These are phyloP conservation scores for Penicillium maclennaniae DNA, from an alignment of 495 filamentous ascomycete species.

Conservation along the genomic window DNA sequence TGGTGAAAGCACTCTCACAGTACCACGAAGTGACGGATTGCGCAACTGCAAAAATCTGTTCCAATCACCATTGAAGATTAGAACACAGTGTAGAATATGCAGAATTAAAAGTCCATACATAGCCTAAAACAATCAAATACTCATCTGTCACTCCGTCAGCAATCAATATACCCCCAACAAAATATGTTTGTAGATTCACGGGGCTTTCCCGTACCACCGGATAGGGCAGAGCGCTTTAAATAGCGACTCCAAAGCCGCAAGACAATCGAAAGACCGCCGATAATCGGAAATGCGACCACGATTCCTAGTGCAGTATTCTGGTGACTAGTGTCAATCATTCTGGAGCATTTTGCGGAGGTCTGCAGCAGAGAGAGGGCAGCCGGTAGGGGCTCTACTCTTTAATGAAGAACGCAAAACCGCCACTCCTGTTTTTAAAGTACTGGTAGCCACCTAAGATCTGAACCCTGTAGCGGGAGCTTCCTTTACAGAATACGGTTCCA, in stretches of 20 bases:
- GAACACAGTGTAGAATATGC: too few species aligned
- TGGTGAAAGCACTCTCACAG: slow-evolving; percentile 15
- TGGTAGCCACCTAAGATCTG: too few species aligned
- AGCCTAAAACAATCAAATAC: slow-evolving; percentile 20
- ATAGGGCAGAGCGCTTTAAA: slow-evolving; percentile 31
- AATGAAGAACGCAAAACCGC: too few species aligned
- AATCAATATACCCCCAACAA: background rate
- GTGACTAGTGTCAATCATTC: slow-evolving; percentile 22
- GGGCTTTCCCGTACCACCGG: slow-evolving; percentile 17
- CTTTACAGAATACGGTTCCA: too few species aligned
- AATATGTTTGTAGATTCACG: background rate
- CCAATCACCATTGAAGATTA: too few species aligned
- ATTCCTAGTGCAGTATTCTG: slow-evolving; percentile 45
- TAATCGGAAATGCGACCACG: slow-evolving; percentile 43
- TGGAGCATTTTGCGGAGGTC: background rate
- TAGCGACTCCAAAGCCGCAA: slow-evolving; percentile 42
- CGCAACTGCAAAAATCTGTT: slow-evolving; percentile 14
- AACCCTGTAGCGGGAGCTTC: too few species aligned
- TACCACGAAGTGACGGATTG: slow-evolving; percentile 31
- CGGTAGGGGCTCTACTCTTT: background rate
- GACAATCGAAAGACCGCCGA: slow-evolving; percentile 41
- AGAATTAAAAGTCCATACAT: background rate
- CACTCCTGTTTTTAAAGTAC: too few species aligned
- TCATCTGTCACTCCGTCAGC: slow-evolving; percentile 13
- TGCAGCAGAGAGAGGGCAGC: background rate